Base-by-base conservation (phyloP, 2,329 filamentous ascomycete genomes). In the Trichoderma citrinoviride region DNA sequence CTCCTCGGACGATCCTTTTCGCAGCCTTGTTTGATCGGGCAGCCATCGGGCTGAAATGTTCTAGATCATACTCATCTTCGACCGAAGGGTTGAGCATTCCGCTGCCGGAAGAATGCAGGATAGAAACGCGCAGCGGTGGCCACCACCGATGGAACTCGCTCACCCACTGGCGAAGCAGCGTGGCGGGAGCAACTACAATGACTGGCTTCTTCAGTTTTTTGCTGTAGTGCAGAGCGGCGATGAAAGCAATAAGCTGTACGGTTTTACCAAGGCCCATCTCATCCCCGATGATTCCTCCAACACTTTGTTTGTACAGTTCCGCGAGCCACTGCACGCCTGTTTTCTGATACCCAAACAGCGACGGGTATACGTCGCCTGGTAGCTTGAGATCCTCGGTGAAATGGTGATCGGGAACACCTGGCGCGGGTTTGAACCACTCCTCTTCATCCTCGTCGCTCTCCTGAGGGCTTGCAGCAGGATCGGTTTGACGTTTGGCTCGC, bases 191-290 rank as follows among this genome's bases (percentile, higher is more conserved):
- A 4, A 99, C 93, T 7, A 99, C 86, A 66, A 99, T 92, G 49
- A 96, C 88, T 0, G 95, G 95, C 66, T 92, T 92, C 23, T 85
- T 86, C 23, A 98, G 84, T 72, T 88, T 91, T 70, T 90, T 91
- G 77, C 93, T 98, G 77, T 97, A 93, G 74, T 99, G 95, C 8
- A 99, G 80, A 3, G 92, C 92, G 3, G 95, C 93, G 55, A 99
- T 82, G 71, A 96, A 96, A 0, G 92, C 88, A 57, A 88, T 87
- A 29, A 86, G 72, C 71, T 87, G 85, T 1, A 87, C 84, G 3
- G 95, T 99, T 79, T 99, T 99, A 4, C 95, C 95, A n/a, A 99
- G 80, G 0, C 96, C 95, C 95, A 99, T 99, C 77, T 99, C 95
- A 73, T 99, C 95, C 6, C 94, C 95, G 44, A 99, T 85, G 61